phyloP scores from a whole-genome alignment of 1,139 yeast genomes.

The Kluyveromyces marxianus region DNA sequence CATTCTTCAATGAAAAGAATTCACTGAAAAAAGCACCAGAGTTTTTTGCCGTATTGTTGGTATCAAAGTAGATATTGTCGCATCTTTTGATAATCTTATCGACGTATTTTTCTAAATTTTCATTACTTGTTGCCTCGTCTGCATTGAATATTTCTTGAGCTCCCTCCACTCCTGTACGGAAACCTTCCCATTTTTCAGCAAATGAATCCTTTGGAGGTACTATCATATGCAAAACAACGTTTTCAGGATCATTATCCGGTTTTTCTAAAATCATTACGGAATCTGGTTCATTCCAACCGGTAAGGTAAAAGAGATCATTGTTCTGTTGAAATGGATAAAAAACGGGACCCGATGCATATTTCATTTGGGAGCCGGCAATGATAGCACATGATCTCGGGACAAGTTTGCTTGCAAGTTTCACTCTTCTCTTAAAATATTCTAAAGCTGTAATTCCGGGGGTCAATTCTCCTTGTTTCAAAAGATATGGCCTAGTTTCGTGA shows the following conservation, averaged over 20 bases:
- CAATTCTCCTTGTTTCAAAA: slow-evolving; percentile 65
- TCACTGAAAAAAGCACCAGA: slow-evolving; percentile 19
- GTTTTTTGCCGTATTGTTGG: slow-evolving; percentile 19
- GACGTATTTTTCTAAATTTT: slow-evolving; percentile 38
- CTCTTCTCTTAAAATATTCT: slow-evolving; percentile 73
- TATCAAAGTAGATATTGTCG: slow-evolving; percentile 45
- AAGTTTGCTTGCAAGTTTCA: slow-evolving; percentile 45
- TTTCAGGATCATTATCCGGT: slow-evolving; percentile 43
- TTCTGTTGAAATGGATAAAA: slow-evolving; percentile 90
- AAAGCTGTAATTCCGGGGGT: slow-evolving; percentile 83
- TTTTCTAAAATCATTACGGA: slow-evolving; percentile 72
- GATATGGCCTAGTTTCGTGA: slow-evolving; percentile 74
- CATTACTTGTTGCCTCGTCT: slow-evolving; percentile 56
- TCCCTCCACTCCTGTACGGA: slow-evolving; percentile 78
- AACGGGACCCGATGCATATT: slow-evolving; percentile 83
- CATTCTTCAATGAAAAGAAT: slow-evolving; percentile 19
- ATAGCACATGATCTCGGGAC: slow-evolving; percentile 66
- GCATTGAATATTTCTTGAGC: slow-evolving; percentile 82
- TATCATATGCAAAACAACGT: slow-evolving; percentile 61
- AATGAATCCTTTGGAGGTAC: slow-evolving; percentile 77
- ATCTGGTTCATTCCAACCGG: slow-evolving; percentile 93
- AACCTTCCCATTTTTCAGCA: slow-evolving; percentile 93
- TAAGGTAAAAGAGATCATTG: slow-evolving; percentile 74
- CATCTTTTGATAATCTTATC: slow-evolving; percentile 41
- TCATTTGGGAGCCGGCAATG: slow-evolving; percentile 61